These are phyloP conservation scores for Extremus antarcticus DNA, from an alignment of 495 filamentous ascomycete species.

Conservation along the genomic window DNA sequence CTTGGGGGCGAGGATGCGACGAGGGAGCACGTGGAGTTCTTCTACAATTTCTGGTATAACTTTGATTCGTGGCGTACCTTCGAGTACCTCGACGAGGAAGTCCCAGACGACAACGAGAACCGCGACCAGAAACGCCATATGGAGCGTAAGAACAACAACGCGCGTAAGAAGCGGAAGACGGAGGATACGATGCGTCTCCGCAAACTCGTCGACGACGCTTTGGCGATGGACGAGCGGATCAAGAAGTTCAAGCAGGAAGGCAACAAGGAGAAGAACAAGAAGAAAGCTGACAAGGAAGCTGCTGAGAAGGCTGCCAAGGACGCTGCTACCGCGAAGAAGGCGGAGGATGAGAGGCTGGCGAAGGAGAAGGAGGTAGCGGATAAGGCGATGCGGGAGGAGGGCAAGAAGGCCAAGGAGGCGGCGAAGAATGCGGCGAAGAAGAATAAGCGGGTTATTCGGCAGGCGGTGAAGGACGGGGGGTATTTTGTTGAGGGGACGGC, in stretches of 20 bases:
- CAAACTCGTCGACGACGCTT: slow-evolving; percentile 74
- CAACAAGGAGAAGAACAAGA: slow-evolving; percentile 87
- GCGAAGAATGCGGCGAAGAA: slow-evolving; percentile 98
- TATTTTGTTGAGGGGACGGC: slow-evolving; percentile 68
- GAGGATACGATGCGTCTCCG: slow-evolving; percentile 88
- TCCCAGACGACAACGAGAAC: slow-evolving; percentile 96
- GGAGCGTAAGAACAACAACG: slow-evolving; percentile 95
- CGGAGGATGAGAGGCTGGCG: slow-evolving; percentile 62
- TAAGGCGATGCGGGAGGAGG: slow-evolving; percentile 66
- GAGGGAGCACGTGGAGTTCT: slow-evolving; percentile 79
- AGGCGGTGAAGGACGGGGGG: slow-evolving; percentile 88
- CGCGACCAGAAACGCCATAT: slow-evolving; percentile 96
- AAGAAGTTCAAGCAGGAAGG: slow-evolving; percentile 90
- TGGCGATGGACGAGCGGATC: slow-evolving; percentile 81
- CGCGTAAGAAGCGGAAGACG: slow-evolving; percentile 96
- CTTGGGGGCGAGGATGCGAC: slow-evolving; percentile 77
- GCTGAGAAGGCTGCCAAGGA: slow-evolving; percentile 75
- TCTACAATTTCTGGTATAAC: slow-evolving; percentile 99
- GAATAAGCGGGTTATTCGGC: slow-evolving; percentile 92
- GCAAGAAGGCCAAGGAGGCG: slow-evolving; percentile 96
- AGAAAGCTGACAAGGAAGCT: slow-evolving; percentile 79
- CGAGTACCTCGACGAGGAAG: slow-evolving; percentile 97
- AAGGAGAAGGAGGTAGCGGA: slow-evolving; percentile 79
- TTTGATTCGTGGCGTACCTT: slow-evolving; percentile 97
- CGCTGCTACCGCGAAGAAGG: slow-evolving; percentile 64